These are phyloP conservation scores for Curvularia sp. DNA, from an alignment of 2,329 filamentous ascomycete genomes.

Conservation along the genomic window DNA sequence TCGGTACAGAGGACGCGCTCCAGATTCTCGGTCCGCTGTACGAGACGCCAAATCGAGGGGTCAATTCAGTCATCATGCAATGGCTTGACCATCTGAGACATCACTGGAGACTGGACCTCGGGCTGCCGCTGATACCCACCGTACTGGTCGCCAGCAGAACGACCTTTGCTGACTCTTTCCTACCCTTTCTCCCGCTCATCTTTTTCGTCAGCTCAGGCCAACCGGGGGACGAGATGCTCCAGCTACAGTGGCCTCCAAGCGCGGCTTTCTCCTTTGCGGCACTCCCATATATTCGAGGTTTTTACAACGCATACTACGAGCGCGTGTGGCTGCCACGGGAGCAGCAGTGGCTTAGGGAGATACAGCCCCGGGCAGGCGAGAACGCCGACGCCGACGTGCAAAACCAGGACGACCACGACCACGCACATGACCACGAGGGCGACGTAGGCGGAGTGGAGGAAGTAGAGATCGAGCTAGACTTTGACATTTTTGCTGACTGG, in stretches of 20 bases:
- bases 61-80: slow-evolving; percentile 43
- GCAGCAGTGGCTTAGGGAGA: slow-evolving; percentile 66
- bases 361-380: slow-evolving; percentile 62
- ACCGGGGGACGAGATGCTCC: slow-evolving; percentile 51
- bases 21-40: slow-evolving; percentile 59
- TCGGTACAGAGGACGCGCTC: slow-evolving; percentile 67
- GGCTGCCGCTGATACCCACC: slow-evolving; percentile 71
- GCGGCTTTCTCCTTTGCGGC: slow-evolving; percentile 70
- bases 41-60: slow-evolving; percentile 41
- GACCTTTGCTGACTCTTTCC: slow-evolving; percentile 66
- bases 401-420: slow-evolving; percentile 28
- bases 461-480: slow-evolving; percentile 52
- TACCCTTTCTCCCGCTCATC: slow-evolving; percentile 68
- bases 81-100: slow-evolving; percentile 39
- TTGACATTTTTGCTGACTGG: slow-evolving; percentile 56
- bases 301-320: slow-evolving; percentile 69
- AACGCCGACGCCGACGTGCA: slow-evolving; percentile 27
- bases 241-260: slow-evolving; percentile 70
- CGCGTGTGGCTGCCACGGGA: slow-evolving; percentile 64
- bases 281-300: slow-evolving; percentile 68
- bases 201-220: slow-evolving; percentile 65
- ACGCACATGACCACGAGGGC: slow-evolving; percentile 43
- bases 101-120: slow-evolving; percentile 63
- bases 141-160: slow-evolving; percentile 72
- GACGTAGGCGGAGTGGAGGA: slow-evolving; percentile 58